These are phyloP conservation scores for Candida tetrigidarum DNA, from an alignment of 1,139 yeast species.

Conservation along the genomic window DNA sequence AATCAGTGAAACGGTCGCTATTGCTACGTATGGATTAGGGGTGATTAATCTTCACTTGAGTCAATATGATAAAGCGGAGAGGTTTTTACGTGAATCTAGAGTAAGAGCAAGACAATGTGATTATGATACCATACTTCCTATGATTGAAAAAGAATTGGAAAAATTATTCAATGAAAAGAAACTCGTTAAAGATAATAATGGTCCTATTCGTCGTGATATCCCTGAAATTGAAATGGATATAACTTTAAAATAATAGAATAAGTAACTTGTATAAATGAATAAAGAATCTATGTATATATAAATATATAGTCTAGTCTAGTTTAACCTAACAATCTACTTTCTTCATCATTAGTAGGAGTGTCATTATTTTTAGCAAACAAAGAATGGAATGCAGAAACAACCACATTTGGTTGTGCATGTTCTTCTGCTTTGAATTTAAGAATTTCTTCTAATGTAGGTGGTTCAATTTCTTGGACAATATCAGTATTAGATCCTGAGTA, in stretches of 20 bases:
- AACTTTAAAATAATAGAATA: slow-evolving; percentile 17
- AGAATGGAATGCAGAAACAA: slow-evolving; percentile 4
- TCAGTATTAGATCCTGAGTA: slow-evolving; percentile 22
- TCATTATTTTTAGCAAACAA: slow-evolving; percentile 8
- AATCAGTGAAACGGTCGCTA: slow-evolving; percentile 65
- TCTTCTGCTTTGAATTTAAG: slow-evolving; percentile 31
- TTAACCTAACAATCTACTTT: slow-evolving; percentile 17
- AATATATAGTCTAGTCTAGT: neutral
- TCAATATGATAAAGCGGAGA: slow-evolving; percentile 59
- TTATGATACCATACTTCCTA: slow-evolving; percentile 62
- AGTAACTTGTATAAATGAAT: neutral
- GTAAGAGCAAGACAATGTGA: slow-evolving; percentile 72
- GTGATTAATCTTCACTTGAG: slow-evolving; percentile 69
- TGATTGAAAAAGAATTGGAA: slow-evolving; percentile 67
- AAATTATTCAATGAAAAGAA: slow-evolving; percentile 45
- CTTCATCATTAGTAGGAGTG: slow-evolving; percentile 20
- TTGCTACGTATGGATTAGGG: slow-evolving; percentile 86
- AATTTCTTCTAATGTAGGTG: slow-evolving; percentile 40
- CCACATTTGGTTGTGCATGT: slow-evolving; percentile 11
- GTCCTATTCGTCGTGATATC: slow-evolving; percentile 11
- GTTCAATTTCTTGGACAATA: slow-evolving; percentile 43
- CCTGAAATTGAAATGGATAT: slow-evolving; percentile 23
- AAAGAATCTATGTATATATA: neutral
- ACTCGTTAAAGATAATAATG: slow-evolving; percentile 10
- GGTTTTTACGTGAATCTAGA: slow-evolving; percentile 69